These are phyloP conservation scores for Gossypium arboreum DNA, from an alignment of 345 rosid genomes.

Conservation along the genomic window DNA sequence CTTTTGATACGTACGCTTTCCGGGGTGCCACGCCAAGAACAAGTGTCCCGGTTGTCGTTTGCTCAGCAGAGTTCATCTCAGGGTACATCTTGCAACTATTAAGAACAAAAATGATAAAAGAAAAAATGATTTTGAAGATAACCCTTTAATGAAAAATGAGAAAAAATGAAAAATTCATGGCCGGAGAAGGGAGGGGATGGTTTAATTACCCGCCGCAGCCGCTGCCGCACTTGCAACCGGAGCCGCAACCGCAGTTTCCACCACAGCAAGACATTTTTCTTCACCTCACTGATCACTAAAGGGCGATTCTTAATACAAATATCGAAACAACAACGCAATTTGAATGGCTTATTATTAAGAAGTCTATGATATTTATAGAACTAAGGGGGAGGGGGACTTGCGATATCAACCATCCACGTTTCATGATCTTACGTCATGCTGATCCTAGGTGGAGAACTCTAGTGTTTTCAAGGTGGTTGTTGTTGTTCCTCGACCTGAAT, in stretches of 20 bases:
- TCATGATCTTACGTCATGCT: constrained; percentile 19
- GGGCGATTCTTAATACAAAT: not conserved
- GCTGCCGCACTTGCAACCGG: constrained; percentile 55
- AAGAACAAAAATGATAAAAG: not conserved
- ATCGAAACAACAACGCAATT: not conserved
- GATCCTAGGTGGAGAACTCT: too few relatives aligned
- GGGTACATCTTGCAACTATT: constrained; percentile 75
- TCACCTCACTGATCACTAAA: not conserved
- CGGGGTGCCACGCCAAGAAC: constrained; percentile 53
- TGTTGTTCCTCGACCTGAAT: too few relatives aligned
- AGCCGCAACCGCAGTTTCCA: constrained; percentile 60
- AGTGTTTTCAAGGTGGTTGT: too few relatives aligned
- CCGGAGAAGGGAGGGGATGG: not conserved
- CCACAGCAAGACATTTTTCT: constrained; percentile 61
- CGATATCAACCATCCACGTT: constrained; percentile 46
- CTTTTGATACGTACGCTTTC: constrained; percentile 22
- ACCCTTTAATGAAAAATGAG: not conserved
- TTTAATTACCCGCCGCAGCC: constrained; percentile 50
- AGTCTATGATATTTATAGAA: constrained; percentile 36
- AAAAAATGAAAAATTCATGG: not conserved
- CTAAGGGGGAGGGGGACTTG: not conserved
- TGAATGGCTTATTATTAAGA: not conserved
- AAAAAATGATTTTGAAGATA: not conserved
- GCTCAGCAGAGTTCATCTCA: constrained; percentile 53
- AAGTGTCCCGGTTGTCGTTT: constrained; percentile 42